Evolutionary conservation across 202 grass and related monocot species (phyloP), one percentile per base, ranked within the genome.

Genomic region (Carex arenaria): DNA sequence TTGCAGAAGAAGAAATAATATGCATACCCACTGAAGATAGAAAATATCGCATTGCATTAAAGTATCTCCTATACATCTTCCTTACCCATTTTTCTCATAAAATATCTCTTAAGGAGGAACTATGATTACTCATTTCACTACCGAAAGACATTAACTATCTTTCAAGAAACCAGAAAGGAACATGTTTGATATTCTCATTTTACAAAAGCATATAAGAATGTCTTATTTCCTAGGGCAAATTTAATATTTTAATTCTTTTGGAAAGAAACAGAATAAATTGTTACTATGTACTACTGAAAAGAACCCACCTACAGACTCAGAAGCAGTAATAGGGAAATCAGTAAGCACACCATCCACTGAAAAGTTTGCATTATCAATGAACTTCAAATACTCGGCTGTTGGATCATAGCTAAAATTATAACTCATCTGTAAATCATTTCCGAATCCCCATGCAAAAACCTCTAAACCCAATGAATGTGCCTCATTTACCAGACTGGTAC

Each of bases 321-420:
- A 95, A 62, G 96, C 96, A 11, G 93, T 99, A 42, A 89, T 84
- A 10, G 96, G 91, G 83, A 99, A 99, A 80, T 99, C 96, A 1
- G 93, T 96, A 36, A 95, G 75, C 78, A 99, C 31, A 62, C 96
- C 96, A 26, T 99, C 96, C 10, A 95, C 91, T 49, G 85, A 77
- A 61, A 99, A 98, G 70, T 95, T 79, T 19, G 85, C 34, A 70
- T 92, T 89, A 81, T 96, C 93, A 64, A 96, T 91, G 86, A 90
- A 99, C 81, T 93, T 73, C 80, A 99, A 80, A 84, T 93, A 95
- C 84, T 99, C 96, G 1, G 86, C 73, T 2, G 83, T 85, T 63
- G 96, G 96, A 90, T 99, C 91, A 79, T 85, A 86, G 61, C 89
- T 99, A 84, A 93, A 93, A 84, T 99, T 95, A 89, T 99, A 99